Conservation (phyloP, 805 yeast species). For the Jamesozyma gamospora region DNA sequence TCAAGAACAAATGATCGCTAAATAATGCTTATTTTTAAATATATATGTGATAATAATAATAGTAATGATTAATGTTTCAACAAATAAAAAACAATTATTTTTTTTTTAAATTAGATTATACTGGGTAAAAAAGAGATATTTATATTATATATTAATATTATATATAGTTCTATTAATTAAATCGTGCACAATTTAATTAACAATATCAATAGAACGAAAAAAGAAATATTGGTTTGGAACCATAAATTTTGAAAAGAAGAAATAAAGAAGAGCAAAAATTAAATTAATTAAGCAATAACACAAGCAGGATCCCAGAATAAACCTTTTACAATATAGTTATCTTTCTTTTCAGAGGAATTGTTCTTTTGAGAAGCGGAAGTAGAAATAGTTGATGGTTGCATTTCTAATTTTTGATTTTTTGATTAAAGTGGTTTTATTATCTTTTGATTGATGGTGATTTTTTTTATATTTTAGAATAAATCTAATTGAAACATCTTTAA, state of each 20-base stretch:
- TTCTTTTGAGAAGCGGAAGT: constrained; percentile 20
- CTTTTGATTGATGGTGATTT: background rate
- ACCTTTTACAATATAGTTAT: constrained; percentile 19
- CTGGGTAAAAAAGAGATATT: too few species aligned
- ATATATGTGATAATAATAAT: background rate
- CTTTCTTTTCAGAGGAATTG: constrained; percentile 19
- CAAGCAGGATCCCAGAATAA: constrained; percentile 18
- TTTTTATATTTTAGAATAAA: too few species aligned
- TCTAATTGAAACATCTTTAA: too few species aligned
- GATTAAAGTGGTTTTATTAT: background rate
- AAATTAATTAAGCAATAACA: constrained; percentile 15
- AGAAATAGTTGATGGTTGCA: constrained; percentile 21
- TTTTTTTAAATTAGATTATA: too few species aligned
- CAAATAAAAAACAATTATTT: too few species aligned
- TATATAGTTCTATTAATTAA: too few species aligned
- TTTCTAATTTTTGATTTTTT: background rate
- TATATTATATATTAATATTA: too few species aligned
- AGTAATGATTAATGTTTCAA: too few species aligned
- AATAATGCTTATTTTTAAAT: background rate
- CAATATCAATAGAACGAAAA: background rate
- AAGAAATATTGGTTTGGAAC: background rate
- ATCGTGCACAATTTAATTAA: too few species aligned
- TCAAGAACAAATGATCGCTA: too few species aligned
- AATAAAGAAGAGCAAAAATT: background rate
- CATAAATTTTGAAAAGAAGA: background rate